Conservation (phyloP, 2,329 filamentous ascomycete genomes). For the Colletotrichum tanaceti region DNA sequence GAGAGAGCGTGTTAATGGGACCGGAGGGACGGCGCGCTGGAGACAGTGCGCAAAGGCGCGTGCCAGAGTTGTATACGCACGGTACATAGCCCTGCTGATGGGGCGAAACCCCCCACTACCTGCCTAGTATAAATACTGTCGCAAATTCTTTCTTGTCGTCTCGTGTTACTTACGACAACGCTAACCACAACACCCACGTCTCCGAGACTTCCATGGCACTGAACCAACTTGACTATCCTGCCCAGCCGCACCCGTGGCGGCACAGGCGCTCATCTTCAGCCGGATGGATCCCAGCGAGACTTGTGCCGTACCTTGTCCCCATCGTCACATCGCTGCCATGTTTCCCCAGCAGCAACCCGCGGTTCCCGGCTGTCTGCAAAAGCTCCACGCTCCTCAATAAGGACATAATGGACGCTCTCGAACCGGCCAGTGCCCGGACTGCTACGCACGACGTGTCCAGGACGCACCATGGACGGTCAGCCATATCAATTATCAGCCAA, state of each 20-base stretch:
- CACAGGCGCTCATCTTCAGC: too few species aligned
- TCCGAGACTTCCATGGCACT: background rate
- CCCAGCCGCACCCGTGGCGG: too few species aligned
- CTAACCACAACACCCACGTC: background rate
- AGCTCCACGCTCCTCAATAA: background rate
- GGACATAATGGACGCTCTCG: background rate
- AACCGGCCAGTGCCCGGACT: background rate
- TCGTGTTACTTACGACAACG: background rate
- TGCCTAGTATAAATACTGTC: background rate
- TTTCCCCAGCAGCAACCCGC: background rate
- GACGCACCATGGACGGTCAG: background rate
- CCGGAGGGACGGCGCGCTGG: background rate
- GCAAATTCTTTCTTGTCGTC: background rate
- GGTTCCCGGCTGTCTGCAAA: background rate
- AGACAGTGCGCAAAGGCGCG: conserved; percentile 1
- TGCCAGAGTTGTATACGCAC: background rate
- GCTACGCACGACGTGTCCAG: background rate
- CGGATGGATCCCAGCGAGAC: background rate
- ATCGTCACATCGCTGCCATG: background rate
- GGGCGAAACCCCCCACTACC: background rate
- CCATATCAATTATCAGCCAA: background rate
- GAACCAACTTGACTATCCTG: too few species aligned
- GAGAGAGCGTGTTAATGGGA: conserved; percentile 37
- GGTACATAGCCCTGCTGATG: conserved; percentile 8
- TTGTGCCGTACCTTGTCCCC: background rate